Base-by-base conservation (phyloP, 2,329 filamentous ascomycete species). In the Colletotrichum caudatum region DNA sequence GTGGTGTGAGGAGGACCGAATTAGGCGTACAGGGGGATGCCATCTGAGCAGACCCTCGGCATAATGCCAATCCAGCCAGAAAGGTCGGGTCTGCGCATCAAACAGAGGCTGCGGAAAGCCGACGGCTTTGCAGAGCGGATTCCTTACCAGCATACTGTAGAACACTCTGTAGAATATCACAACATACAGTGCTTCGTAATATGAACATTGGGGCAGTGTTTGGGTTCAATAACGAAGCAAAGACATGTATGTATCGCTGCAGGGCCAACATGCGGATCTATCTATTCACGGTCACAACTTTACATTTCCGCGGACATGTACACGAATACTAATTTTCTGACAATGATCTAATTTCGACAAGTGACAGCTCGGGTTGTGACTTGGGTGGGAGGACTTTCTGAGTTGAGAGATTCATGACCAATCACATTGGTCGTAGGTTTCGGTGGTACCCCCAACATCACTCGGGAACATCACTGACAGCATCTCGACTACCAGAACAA, bases 391-490 rank as follows among this genome's bases (percentile, higher is more conserved):
- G 33, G 23, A 26, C 59, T 51, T 9, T 35, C 20, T 23, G 44
- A 20, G 44, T 37, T 7, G 35, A 23, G 18, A 26, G 23, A 26
- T 63, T 53, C 14, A 9, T 54, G 59, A 8, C 69, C 69, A 71
- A 71, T 71, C 65, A 71, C 7, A 41, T 39, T 48, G 46, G 65
- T 39, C 29, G 9, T 14, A 41, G 8, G 33, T 8, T 16, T 20
- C 7, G 16, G 69, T 59, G 69, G 65, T 23, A 53, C 26, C 26
- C 29, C 23, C 29, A 59, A 69, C 64, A 63, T 48, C 65, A 59
- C 37, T 2, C 63, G 33, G 37, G 46, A 54, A 71, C 53, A 29
- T 68, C 69, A 71, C 65, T 60, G 46, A 64, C 58, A 68, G 46
- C 58, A 56, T 35, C 46, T 33, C 44, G 29, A 48, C 64, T 35